These are phyloP conservation scores for Suhomyces chickasaworum DNA, from an alignment of 1,139 yeast genomes.

Conservation along the genomic window DNA sequence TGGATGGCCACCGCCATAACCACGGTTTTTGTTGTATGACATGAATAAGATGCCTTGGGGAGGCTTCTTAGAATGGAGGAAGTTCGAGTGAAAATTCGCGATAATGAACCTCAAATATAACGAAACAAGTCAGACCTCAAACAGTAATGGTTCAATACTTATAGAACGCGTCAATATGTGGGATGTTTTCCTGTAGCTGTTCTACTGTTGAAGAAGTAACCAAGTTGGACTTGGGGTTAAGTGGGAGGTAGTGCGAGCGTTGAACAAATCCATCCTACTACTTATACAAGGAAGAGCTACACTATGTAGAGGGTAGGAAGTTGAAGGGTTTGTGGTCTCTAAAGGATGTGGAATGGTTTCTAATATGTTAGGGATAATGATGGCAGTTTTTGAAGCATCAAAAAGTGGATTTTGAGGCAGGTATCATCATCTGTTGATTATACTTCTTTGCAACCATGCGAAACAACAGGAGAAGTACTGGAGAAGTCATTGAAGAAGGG, in stretches of 20 bases:
- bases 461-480: not conserved
- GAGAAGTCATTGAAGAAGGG: no score
- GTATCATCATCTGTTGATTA: not conserved
- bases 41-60: constrained; percentile 2
- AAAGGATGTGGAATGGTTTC: no score
- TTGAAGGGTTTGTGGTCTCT: no score
- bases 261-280: constrained; percentile 1
- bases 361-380: no score
- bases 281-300: not conserved
- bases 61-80: not conserved
- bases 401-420: not conserved
- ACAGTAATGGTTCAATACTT: not conserved
- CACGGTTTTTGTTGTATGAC: constrained; percentile 10
- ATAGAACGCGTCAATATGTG: not conserved
- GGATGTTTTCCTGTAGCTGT: not conserved
- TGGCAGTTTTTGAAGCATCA: not conserved
- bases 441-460: not conserved
- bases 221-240: constrained; percentile 1
- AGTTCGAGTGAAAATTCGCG: not conserved
- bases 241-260: constrained; percentile 11
- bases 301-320: not conserved
- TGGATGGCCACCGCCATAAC: constrained; percentile 4
- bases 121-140: not conserved
- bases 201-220: not conserved
- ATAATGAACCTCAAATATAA: not conserved